A percentile compares a stretch with the other conserved stretches of the same genome.
Evolutionary conservation across 495 filamentous ascomycete species (phyloP).

Genomic region (Trypethelium eluteriae): DNA sequence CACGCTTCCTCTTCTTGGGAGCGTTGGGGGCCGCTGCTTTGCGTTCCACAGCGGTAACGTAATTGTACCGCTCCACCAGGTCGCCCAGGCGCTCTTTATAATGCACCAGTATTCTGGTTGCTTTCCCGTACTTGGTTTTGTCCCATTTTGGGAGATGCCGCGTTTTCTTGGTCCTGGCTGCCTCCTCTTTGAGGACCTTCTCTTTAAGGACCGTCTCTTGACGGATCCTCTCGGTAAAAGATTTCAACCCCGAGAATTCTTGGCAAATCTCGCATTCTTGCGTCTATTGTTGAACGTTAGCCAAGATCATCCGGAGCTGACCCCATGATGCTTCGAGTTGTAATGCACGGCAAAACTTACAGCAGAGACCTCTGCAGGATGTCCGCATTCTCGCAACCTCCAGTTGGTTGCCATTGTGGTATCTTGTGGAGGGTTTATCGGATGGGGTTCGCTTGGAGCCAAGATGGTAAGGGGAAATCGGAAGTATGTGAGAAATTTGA

Average conservation of each 20-base stretch:
- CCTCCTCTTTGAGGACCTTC: not conserved
- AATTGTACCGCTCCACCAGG: not conserved
- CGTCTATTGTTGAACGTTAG: not conserved
- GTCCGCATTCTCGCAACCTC: not conserved
- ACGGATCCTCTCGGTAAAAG: not conserved
- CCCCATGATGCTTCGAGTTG: not conserved
- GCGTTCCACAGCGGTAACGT: not conserved
- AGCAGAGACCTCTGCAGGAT: not conserved
- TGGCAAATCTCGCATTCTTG: not conserved
- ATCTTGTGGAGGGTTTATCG: not conserved
- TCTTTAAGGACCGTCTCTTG: not conserved
- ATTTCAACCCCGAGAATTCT: not conserved
- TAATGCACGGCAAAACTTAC: not conserved
- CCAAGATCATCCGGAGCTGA: not conserved
- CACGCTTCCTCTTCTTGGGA: constrained; percentile 1
- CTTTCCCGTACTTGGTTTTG: not conserved
- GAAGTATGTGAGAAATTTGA: not conserved
- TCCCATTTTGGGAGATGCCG: not conserved
- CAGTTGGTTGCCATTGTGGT: not conserved
- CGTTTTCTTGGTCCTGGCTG: not conserved
- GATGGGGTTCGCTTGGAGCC: not conserved
- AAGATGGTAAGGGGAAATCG: not conserved
- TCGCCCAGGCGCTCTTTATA: not conserved
- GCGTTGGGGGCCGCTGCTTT: not conserved
- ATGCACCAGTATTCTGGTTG: not conserved